Evolutionary conservation across 2,329 filamentous ascomycete genomes (phyloP), one percentile per base, ranked within the genome.

Genomic region (Teratosphaeria epicoccoides): DNA sequence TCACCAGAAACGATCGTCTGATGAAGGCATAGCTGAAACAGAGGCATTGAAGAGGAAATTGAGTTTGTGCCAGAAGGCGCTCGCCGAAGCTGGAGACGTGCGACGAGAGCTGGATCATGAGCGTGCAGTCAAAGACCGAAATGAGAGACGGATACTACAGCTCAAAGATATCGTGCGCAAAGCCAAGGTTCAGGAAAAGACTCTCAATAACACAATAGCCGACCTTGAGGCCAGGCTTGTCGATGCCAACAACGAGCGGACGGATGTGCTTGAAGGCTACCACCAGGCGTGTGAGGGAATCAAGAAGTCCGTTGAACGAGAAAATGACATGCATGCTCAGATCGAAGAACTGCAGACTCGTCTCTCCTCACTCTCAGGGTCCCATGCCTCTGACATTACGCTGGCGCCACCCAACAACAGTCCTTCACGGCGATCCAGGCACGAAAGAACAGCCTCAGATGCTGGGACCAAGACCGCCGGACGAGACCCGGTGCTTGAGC

Each of bases 101-200:
- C 60, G 68, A 11, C 66, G 63, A 20, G 68, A 72, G 54, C 66
- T 69, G 25, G 70, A 71, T 44, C 58, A 64, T 24, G 65, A 69
- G 47, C 67, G 65, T 37, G 64, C 69, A 17, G 65, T 68, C 22
- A 64, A 67, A 49, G 59, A 63, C 10, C 63, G 66, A 14, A 63
- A 68, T 10, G 60, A 66, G n/a, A 66, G 65, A 25, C 65, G 68
- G 43, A 66, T 72, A 25, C 60, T 61, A 25, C 68, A 67, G 20
- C 61, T 73, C 26, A 70, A 71, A 61, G 60, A 65, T 4, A 71
- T 70, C 25, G 55, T 73, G 20, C 66, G 65, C 9, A 66, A 70
- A 26, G 63, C 67, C 0, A 71, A 70, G 54, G 65, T 69, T 47
- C 63, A 57, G 12, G 63, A 65, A 44, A 59, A 66, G 49, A 62